phyloP scores from a whole-genome alignment of 1,139 yeast species.

The Blastobotrys ciferrii region DNA sequence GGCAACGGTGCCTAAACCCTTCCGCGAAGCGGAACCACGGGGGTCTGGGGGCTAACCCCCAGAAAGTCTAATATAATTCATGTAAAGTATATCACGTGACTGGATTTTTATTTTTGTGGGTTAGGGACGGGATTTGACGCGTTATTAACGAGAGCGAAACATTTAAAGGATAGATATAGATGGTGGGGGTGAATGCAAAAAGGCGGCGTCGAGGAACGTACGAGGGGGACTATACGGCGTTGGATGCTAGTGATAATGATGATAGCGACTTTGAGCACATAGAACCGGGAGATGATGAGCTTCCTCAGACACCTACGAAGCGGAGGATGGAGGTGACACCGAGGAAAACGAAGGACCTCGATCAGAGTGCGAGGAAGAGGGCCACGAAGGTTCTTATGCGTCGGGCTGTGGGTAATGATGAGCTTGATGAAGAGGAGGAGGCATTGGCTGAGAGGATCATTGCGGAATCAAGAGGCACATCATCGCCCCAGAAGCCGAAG shows the following conservation, averaged over 20 bases:
- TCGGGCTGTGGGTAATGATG: slow-evolving; percentile 41
- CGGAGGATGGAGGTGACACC: slow-evolving; percentile 13
- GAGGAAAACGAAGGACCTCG: slow-evolving; percentile 38
- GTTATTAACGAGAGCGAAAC: too few species aligned
- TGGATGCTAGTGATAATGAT: slow-evolving; percentile 13
- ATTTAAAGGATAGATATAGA: too few species aligned
- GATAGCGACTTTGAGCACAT: slow-evolving; percentile 14
- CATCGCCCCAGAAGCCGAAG: background rate
- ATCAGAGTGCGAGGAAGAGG: slow-evolving; percentile 51
- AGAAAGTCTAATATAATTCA: too few species aligned
- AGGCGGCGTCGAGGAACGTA: slow-evolving; percentile 21
- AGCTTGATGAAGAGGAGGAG: slow-evolving; percentile 44
- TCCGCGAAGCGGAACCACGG: too few species aligned
- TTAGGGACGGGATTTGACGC: too few species aligned
- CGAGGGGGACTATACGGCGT: slow-evolving; percentile 15
- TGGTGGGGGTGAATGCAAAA: too few species aligned
- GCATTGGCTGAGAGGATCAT: slow-evolving; percentile 49
- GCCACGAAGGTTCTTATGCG: slow-evolving; percentile 43
- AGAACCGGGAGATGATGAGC: slow-evolving; percentile 14
- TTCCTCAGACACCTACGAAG: slow-evolving; percentile 14
- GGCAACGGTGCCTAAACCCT: too few species aligned
- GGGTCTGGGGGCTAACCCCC: too few species aligned
- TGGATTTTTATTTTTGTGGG: too few species aligned
- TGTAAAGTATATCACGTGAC: too few species aligned
- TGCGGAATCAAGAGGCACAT: slow-evolving; percentile 12